These are phyloP conservation scores for Verticillium longisporum DNA, from an alignment of 2,329 filamentous ascomycete genomes.

Conservation along the genomic window DNA sequence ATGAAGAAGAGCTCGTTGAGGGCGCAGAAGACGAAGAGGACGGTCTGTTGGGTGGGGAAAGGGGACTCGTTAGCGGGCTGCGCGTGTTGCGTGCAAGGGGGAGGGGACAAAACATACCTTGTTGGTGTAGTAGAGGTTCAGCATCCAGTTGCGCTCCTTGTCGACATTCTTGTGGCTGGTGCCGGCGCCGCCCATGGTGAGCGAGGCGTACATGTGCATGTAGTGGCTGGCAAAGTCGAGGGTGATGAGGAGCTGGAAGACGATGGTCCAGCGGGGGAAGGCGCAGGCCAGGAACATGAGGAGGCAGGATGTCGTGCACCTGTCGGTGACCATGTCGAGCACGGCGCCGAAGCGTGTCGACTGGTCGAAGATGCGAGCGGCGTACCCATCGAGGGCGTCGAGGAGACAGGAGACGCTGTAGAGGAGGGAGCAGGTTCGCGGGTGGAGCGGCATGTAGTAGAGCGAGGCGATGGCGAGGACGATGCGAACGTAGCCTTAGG, in stretches of 20 bases:
- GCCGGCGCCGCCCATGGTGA: conserved; percentile 75
- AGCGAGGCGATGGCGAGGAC: conserved; percentile 82
- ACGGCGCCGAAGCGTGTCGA: conserved; percentile 94
- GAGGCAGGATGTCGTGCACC: conserved; percentile 91
- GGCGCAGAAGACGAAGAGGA: conserved; percentile 84
- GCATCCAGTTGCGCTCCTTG: conserved; percentile 75
- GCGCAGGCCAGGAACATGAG: conserved; percentile 92
- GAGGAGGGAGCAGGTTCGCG: conserved; percentile 84
- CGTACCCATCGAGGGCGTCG: conserved; percentile 89
- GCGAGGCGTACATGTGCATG: conserved; percentile 96
- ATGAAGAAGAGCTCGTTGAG: conserved; percentile 98
- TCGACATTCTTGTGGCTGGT: conserved; percentile 92
- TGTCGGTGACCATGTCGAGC: conserved; percentile 97
- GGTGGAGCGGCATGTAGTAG: conserved; percentile 98
- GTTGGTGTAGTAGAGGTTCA: conserved; percentile 97
- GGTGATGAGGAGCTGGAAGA: conserved; percentile 91
- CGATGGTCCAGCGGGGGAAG: conserved; percentile 86
- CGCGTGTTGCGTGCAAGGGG: background rate
- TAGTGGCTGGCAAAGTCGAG: conserved; percentile 95
- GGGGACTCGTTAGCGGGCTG: background rate
- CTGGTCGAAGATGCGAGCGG: conserved; percentile 75
- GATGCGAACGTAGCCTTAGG: conserved; percentile 66
- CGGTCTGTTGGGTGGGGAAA: conserved; percentile 49
- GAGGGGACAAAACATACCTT: conserved; percentile 50
- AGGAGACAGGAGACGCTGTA: conserved; percentile 94